These are phyloP conservation scores for Ophiobolus disseminans DNA, from an alignment of 2,329 filamentous ascomycete species.

Conservation along the genomic window DNA sequence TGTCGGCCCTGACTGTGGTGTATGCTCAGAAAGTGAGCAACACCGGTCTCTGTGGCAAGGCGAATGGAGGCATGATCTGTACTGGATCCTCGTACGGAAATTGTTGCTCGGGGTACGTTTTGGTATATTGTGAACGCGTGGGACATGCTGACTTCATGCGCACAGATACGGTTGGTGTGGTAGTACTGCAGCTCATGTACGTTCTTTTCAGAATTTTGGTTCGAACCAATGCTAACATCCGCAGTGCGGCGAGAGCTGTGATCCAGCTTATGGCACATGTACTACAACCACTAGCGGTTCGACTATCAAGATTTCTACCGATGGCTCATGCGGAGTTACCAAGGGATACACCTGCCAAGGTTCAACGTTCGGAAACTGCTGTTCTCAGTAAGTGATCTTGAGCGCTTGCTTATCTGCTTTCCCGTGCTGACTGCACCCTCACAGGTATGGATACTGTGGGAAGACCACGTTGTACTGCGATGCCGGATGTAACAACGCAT, in stretches of 20 bases:
- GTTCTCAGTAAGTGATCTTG: neutral
- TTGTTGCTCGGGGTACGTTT: constrained; percentile 6
- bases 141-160: neutral
- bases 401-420: neutral
- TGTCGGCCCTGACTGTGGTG: neutral
- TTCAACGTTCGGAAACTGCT: constrained; percentile 14
- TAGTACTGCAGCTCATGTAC: neutral
- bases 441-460: constrained; percentile 6
- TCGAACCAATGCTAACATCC: constrained; percentile 15
- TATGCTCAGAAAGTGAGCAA: constrained; percentile 1
- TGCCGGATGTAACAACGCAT: constrained; percentile 16
- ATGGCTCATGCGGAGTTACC: constrained; percentile 15
- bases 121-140: neutral
- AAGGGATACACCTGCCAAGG: constrained; percentile 13
- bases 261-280: constrained; percentile 24
- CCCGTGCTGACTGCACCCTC: neutral
- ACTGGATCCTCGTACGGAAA: neutral
- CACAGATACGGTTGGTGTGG: neutral
- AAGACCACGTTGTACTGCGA: constrained; percentile 7
- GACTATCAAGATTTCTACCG: constrained; percentile 12
- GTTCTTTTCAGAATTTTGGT: neutral
- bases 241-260: constrained; percentile 23
- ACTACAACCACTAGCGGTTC: constrained; percentile 3
- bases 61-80: neutral
- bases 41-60: neutral